Evolutionary conservation across 1,139 yeast species (phyloP).

Genomic region (Protomyces macrosporus): DNA sequence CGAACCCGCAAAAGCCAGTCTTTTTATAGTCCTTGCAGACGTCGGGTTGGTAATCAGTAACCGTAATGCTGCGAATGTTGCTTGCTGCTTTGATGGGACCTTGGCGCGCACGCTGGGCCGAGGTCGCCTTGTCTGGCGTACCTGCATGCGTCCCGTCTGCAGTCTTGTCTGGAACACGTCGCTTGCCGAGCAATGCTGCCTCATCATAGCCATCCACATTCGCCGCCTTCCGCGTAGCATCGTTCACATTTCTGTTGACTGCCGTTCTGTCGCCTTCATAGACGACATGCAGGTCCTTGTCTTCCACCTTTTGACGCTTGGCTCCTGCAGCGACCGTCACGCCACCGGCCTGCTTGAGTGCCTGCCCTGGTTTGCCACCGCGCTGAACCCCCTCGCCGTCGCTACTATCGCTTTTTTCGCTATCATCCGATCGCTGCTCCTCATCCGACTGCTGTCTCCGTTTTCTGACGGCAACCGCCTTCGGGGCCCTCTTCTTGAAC

Average conservation of each 20-base stretch:
- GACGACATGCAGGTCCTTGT: background rate
- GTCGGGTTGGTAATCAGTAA: conserved; percentile 90
- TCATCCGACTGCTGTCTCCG: background rate
- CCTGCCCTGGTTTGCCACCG: background rate
- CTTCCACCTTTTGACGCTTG: background rate
- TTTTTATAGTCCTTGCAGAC: conserved; percentile 88
- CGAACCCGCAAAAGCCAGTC: conserved; percentile 95
- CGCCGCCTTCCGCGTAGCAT: conserved; percentile 20
- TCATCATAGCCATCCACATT: conserved; percentile 27
- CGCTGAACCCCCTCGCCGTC: background rate
- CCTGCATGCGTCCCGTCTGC: conserved; percentile 16
- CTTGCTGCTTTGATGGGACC: conserved; percentile 47
- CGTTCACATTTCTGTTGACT: conserved; percentile 3
- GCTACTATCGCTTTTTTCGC: background rate
- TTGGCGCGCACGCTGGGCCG: conserved; percentile 34
- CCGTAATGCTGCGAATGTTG: conserved; percentile 62
- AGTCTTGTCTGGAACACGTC: background rate
- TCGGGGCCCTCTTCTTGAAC: background rate
- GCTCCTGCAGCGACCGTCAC: background rate
- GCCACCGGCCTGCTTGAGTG: background rate
- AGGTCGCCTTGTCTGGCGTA: conserved; percentile 40
- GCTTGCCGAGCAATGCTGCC: conserved; percentile 18
- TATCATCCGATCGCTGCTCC: background rate
- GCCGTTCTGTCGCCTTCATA: conserved; percentile 4
- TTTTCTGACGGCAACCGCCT: background rate